phyloP scores from a whole-genome alignment of 495 filamentous ascomycete species.

The Penicillium goetzii region DNA sequence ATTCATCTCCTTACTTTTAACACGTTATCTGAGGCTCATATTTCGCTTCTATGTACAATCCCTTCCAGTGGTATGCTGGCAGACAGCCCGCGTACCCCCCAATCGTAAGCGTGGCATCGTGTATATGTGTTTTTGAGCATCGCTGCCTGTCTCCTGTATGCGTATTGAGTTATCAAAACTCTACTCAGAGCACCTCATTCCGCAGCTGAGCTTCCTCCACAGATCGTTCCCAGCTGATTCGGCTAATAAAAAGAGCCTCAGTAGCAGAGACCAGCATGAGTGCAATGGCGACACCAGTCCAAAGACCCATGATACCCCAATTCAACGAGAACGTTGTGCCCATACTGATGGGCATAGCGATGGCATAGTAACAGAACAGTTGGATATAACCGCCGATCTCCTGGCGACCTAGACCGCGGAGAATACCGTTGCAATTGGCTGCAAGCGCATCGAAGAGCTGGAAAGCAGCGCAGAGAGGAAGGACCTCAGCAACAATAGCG shows the following conservation, averaged over 20 bases:
- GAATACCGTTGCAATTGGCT: conserved; percentile 75
- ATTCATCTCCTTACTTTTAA: conserved; percentile 24
- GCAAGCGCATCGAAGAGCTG: conserved; percentile 86
- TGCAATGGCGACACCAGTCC: conserved; percentile 78
- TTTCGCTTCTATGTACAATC: conserved; percentile 12
- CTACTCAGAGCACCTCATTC: conserved; percentile 60
- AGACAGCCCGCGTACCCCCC: not conserved
- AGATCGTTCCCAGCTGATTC: conserved; percentile 71
- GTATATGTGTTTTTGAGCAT: not conserved
- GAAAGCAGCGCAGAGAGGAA: conserved; percentile 83
- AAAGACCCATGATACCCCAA: conserved; percentile 78
- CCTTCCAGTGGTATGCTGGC: not conserved
- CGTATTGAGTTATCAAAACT: not conserved
- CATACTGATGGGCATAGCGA: conserved; percentile 85
- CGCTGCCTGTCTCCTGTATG: not conserved
- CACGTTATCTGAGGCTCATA: not conserved
- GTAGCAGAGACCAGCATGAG: conserved; percentile 64
- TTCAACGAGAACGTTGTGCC: conserved; percentile 69
- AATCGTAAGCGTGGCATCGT: not conserved
- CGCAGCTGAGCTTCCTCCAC: conserved; percentile 72
- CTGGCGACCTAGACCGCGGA: conserved; percentile 83
- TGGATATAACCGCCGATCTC: conserved; percentile 88
- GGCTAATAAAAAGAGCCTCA: conserved; percentile 68
- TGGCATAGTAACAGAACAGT: conserved; percentile 79
- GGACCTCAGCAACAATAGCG: conserved; percentile 66